Conservation (phyloP, 2,329 filamentous ascomycete genomes). For the Cercospora citrullina region DNA sequence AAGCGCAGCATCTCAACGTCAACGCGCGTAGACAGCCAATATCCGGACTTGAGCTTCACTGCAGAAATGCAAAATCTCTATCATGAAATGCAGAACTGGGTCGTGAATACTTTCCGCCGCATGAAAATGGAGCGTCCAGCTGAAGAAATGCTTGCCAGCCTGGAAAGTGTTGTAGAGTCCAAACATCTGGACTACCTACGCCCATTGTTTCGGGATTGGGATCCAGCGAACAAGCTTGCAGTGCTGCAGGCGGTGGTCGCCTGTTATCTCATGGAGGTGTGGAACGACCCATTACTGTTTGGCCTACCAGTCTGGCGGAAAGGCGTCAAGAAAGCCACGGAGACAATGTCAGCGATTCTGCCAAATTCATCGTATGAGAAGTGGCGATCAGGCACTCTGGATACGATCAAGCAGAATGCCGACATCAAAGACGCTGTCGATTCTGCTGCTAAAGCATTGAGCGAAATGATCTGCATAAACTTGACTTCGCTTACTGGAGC, state of each 20-base stretch:
- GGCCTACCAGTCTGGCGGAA: constrained; percentile 53
- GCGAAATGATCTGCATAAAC: constrained; percentile 31
- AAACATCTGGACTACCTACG: constrained; percentile 27
- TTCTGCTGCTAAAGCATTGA: constrained; percentile 27
- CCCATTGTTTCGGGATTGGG: constrained; percentile 55
- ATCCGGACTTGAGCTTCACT: constrained; percentile 66
- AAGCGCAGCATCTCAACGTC: constrained; percentile 72
- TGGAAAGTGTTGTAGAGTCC: constrained; percentile 29
- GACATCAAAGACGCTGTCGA: constrained; percentile 27
- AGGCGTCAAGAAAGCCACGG: constrained; percentile 28
- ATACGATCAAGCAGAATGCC: constrained; percentile 57
- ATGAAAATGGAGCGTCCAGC: constrained; percentile 51
- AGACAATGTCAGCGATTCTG: constrained; percentile 29
- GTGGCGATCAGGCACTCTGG: constrained; percentile 66
- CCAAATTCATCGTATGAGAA: constrained; percentile 58
- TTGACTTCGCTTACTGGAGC: constrained; percentile 33
- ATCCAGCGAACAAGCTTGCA: constrained; percentile 58
- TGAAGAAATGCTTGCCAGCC: constrained; percentile 25
- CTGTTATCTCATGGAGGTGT: constrained; percentile 62
- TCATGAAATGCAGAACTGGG: constrained; percentile 73
- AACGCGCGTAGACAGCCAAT: constrained; percentile 61
- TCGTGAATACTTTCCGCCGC: constrained; percentile 67
- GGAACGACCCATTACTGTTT: constrained; percentile 60
- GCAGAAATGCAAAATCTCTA: constrained; percentile 61
- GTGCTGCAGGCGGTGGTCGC: constrained; percentile 64